Base-by-base conservation (phyloP, 1,284 basidiomycete genomes). In the Tilletiaria anomala region DNA sequence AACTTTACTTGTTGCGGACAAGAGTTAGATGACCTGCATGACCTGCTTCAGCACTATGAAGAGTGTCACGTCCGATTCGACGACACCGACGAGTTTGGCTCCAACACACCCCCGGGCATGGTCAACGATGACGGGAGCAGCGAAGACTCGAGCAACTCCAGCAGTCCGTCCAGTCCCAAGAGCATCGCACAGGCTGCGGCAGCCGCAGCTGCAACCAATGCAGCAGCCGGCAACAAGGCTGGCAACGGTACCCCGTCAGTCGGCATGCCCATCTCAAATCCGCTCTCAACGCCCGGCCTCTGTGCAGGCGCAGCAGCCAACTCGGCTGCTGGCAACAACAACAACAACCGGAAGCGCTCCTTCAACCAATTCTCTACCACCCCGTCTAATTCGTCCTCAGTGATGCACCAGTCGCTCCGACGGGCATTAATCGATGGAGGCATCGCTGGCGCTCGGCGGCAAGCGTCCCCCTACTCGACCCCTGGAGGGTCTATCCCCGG, bases 1-100 rank as follows among this genome's bases (percentile, higher is more conserved):
- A 57, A 65, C 45, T 66, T 63, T 44, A 56, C 54, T 22, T 66
- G 63, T 42, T 66, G 63, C 34, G 63, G 63, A 18, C 50, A 55
- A 32, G 54, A 47, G 21, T 53, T 66, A 32, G 61, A 56, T 21
- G 61, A 66, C 36, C 46, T 66, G 2, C 63, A 66, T 45, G 63
- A 66, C 38, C 53, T 66, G 5, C 52, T 66, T 6, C 61, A 65
- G 37, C 63, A 66, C 43, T 66, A 66, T 48, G 63, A 66, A 39
- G 63, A 65, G 32, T 53, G 58, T 40, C 63, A 66, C 34, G 62
- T 65, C 26, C 53, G 56, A 17, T 63, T 63, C 43, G 61, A 66
- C 21, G 62, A 61, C 34, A 61, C 64, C 42, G 42, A 43, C 19
- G 63, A 62, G 35, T 52, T 59, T 44, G 48, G 50, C 17, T 50